Base-by-base conservation (phyloP, 1,284 basidiomycete species). In the Exobasidium rhododendri region DNA sequence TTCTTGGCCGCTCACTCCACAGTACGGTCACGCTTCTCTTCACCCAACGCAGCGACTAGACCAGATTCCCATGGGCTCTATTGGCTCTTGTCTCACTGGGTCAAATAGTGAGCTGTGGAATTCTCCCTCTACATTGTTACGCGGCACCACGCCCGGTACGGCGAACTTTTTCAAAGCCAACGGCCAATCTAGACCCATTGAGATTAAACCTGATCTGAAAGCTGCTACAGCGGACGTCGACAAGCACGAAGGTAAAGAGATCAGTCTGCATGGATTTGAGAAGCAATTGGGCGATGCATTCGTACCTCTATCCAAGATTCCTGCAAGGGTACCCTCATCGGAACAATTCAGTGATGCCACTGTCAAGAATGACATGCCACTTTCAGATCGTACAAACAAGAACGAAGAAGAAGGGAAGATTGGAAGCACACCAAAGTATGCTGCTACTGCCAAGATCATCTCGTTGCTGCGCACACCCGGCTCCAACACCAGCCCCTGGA, bases 131-230 rank as follows among this genome's bases (percentile, higher is more conserved):
- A 28, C n/a, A 2, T 1, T n/a, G n/a, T 32, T 43, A 24, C 7
- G 20, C n/a, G 10, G 20, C 52, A 55, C 30, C 22, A 13, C 11
- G 53, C n/a, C 40, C 11, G 28, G 11, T 32, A 24, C 14, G 22
- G 32, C 17, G 32, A 35, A 11, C 22, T 45, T 31, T 14, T 45
- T 56, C 32, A 43, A 46, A 24, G 13, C 35, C 28, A 45, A 56
- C 31, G 45, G n/a, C 5, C n/a, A 2, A 13, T 14, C 14, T 47
- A 28, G 55, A 14, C 55, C 55, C n/a, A 43, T 56, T 24, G 55
- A 56, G 55, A 56, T 56, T 40, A 56, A 56, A 29, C 55, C 55
- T 7, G 55, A 56, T 45, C 55, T 24, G 2, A 26, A 29, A 3
- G 31, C 10, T 13, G 31, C 32, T 24, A 17, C 35, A 40, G 10